Percentiles rank a stretch among this genome's conserved stretches.
Evolutionary conservation across 768 basidiomycete genomes (phyloP).

Genomic region (Naganishia randhawae): DNA sequence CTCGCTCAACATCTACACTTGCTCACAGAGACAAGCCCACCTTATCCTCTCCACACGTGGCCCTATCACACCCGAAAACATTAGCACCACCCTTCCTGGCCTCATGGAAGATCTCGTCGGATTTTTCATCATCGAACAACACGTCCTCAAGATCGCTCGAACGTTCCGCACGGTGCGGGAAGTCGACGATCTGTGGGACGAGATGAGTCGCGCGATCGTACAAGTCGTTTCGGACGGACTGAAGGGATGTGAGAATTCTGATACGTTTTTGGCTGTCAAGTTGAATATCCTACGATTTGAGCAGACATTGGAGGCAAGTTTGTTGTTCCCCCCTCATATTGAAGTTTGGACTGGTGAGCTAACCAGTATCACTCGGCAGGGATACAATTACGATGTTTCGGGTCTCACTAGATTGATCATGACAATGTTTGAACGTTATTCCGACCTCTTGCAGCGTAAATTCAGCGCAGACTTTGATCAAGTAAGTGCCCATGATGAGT

Average conservation of each 20-base stretch:
- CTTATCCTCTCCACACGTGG: slow-evolving; percentile 68
- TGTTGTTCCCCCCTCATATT: neutral
- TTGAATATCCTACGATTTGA: slow-evolving; percentile 78
- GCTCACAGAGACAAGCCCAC: slow-evolving; percentile 82
- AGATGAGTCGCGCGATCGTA: slow-evolving; percentile 69
- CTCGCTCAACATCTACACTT: neutral
- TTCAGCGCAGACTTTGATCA: slow-evolving; percentile 76
- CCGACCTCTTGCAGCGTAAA: slow-evolving; percentile 70
- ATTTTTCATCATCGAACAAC: slow-evolving; percentile 93
- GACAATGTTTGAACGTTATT: slow-evolving; percentile 86
- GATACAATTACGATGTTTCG: slow-evolving; percentile 79
- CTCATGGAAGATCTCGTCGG: slow-evolving; percentile 91
- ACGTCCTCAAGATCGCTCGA: slow-evolving; percentile 82
- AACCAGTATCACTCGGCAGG: slow-evolving; percentile 54
- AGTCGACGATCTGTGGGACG: slow-evolving; percentile 93
- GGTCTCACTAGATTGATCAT: slow-evolving; percentile 77
- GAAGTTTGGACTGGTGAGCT: neutral
- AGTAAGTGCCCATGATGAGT: slow-evolving; percentile 55
- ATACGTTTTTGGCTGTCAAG: slow-evolving; percentile 75
- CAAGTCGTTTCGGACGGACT: slow-evolving; percentile 70
- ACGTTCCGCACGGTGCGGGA: slow-evolving; percentile 85
- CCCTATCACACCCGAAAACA: slow-evolving; percentile 47
- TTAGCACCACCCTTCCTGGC: slow-evolving; percentile 58
- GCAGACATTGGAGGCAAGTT: slow-evolving; percentile 79
- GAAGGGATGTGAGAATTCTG: slow-evolving; percentile 69